Base-by-base conservation (phyloP, 768 basidiomycete genomes). In the Pleurotus salmoneostramineus region DNA sequence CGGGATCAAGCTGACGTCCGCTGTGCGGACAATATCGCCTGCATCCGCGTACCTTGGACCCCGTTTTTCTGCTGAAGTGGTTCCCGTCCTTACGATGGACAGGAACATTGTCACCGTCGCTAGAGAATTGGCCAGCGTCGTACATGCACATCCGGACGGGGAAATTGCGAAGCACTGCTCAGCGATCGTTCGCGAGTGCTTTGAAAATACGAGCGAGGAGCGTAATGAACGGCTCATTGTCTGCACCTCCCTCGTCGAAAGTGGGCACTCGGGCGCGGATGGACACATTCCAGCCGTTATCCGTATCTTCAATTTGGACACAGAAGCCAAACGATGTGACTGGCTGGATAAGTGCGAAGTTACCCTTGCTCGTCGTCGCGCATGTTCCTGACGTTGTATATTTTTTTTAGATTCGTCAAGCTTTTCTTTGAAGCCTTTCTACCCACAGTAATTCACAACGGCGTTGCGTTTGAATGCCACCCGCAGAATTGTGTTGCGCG, bases 401-500 rank as follows among this genome's bases (percentile, higher is more conserved):
- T 27, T 27, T 27, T 7, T 43, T 27, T 56, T 17, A 82, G 81
- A 56, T 82, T 82, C 61, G 72, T 77, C 56, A 72, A 75, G 31
- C 46, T 83, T 32, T 77, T 83, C 58, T 76, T 84, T 58, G 68
- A 72, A n/a, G 82, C 83, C 2, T 83, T 85, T 62, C 69, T 85
- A 15, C 82, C 83, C 2, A 71, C 82, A 0, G 73, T 83, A 59
- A 66, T 85, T 3, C 62, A 75, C 55, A 81, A 85, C 58, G 82
- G 83, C 5, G 81, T 85, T 3, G 82, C 78, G 1, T 83, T 85
- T 62, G 82, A 85, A 64, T 80, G 77, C 50, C 83, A 85, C 63
- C 81, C 81, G 1, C 83, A 85, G 66, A 84, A 85, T 60, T 83
- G 81, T 58, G 69, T 85, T 6, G 81, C 81, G 5, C 76, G 82